phyloP scores from a whole-genome alignment of 176 grass and related monocot species.

The Areca catechu region DNA sequence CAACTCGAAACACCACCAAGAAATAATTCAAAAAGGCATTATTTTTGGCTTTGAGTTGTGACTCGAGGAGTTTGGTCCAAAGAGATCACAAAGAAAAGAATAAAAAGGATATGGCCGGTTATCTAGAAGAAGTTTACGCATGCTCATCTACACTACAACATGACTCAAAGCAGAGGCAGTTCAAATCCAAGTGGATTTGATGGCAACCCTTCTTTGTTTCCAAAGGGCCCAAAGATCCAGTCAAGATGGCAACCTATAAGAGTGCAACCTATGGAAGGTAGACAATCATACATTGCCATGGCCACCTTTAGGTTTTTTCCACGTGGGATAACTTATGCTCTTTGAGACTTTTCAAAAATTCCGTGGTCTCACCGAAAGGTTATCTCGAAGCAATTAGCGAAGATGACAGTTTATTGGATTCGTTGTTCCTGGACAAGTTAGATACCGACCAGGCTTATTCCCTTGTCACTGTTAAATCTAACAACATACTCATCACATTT shows the following conservation, averaged over 20 bases:
- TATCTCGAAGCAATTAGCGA: too few species aligned
- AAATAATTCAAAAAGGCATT: not conserved
- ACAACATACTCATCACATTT: too few species aligned
- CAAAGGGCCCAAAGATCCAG: not conserved
- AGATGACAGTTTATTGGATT: too few species aligned
- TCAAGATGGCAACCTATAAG: not conserved
- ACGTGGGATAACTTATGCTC: not conserved
- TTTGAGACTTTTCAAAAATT: not conserved
- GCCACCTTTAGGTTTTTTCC: not conserved
- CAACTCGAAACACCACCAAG: not conserved
- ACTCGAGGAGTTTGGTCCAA: too few species aligned
- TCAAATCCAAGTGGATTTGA: not conserved
- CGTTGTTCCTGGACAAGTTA: not conserved
- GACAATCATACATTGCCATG: not conserved
- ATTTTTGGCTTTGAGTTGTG: not conserved
- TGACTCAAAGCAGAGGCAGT: constrained; percentile 2
- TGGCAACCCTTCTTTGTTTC: not conserved
- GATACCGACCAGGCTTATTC: not conserved
- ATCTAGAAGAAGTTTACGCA: not conserved
- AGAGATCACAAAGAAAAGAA: too few species aligned
- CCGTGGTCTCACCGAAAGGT: too few species aligned
- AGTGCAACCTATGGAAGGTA: not conserved
- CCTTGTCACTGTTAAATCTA: not conserved
- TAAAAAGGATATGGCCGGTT: not conserved
- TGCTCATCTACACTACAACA: constrained; percentile 3